Conservation (phyloP, 2,329 filamentous ascomycete species). For the Aureobasidium sp. region DNA sequence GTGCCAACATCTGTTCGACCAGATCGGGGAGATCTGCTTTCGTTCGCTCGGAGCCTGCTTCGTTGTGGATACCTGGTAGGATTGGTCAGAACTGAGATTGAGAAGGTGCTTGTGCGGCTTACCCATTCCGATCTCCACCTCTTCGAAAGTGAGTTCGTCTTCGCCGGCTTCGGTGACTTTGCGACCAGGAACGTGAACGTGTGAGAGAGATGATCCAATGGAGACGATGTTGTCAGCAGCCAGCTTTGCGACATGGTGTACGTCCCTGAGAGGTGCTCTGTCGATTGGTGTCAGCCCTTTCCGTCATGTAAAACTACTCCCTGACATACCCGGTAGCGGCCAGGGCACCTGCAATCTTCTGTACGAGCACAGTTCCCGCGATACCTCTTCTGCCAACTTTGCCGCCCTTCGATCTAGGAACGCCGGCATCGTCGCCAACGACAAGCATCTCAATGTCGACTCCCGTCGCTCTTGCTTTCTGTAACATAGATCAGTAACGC, state of each 20-base stretch:
- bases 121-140: conserved; percentile 66
- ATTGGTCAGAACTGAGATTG: neutral
- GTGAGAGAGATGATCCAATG: conserved; percentile 76
- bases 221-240: conserved; percentile 72
- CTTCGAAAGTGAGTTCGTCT: conserved; percentile 52
- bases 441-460: conserved; percentile 80
- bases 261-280: conserved; percentile 55
- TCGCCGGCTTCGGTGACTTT: conserved; percentile 46
- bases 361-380: conserved; percentile 82
- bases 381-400: conserved; percentile 90
- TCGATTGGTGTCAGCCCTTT: neutral
- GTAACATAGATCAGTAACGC: conserved; percentile 58
- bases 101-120: neutral
- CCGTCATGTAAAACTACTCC: neutral
- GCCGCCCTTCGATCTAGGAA: conserved; percentile 73
- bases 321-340: conserved; percentile 58
- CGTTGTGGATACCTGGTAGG: conserved; percentile 53
- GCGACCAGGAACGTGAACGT: conserved; percentile 89
- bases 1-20: conserved; percentile 55
- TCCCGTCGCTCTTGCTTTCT: conserved; percentile 63
- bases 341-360: conserved; percentile 81
- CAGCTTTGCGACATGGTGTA: conserved; percentile 63
- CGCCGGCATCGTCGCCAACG: conserved; percentile 86
- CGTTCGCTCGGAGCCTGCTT: conserved; percentile 36
- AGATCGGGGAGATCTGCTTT: conserved; percentile 36